Conservation (phyloP, 2,329 filamentous ascomycete species). For the Truncatella angustata region DNA sequence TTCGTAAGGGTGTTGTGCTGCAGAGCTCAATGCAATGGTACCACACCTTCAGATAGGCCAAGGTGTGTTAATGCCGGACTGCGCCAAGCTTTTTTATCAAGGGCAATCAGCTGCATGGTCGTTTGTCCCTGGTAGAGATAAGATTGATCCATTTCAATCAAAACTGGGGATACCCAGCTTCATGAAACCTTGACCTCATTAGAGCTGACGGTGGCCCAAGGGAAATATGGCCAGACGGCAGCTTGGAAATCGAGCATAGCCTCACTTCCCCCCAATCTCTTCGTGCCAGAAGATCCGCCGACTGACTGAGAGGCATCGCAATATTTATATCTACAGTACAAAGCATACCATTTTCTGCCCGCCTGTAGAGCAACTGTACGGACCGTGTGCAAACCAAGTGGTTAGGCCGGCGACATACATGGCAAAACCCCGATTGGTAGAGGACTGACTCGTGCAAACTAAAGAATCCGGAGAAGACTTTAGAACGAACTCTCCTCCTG, state of each 20-base stretch:
- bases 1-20: too few relatives aligned
- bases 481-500: neutral
- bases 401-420: conserved; percentile 1
- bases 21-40: too few relatives aligned
- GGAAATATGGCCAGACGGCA: too few relatives aligned
- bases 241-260: too few relatives aligned
- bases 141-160: conserved; percentile 10
- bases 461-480: neutral
- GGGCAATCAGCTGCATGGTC: conserved; percentile 8
- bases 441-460: neutral
- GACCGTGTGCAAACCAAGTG: neutral
- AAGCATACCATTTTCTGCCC: too few relatives aligned
- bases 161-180: conserved; percentile 7
- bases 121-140: conserved; percentile 10
- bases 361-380: neutral
- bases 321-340: too few relatives aligned
- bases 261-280: too few relatives aligned
- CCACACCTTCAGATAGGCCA: neutral
- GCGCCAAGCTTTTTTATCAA: conserved; percentile 12
- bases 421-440: neutral
- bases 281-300: too few relatives aligned
- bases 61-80: neutral
- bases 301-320: too few relatives aligned
- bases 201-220: neutral
- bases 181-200: neutral